Base-by-base conservation (phyloP, 257 asterid species). In the Lycium ferocissimum region DNA sequence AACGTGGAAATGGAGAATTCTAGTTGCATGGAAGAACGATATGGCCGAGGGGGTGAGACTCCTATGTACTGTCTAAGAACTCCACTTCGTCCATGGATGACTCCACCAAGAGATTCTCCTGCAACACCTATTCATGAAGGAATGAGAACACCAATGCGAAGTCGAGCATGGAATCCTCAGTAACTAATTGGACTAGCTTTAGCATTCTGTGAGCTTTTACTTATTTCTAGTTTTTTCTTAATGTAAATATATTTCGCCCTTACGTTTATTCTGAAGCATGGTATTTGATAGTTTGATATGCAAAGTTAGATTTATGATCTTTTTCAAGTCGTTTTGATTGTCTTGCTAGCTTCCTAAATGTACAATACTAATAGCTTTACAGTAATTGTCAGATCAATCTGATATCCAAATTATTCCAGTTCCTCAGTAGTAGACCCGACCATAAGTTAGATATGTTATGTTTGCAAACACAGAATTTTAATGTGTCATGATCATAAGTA, bases 61-160 rank as follows among this genome's bases (percentile, higher is more conserved):
- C 72, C 72, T 65, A 65, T 26, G 72, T 33, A 65, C 33, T 63
- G 40, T 63, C 38, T 17, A 26, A 63, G 8, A 63, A 63, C 71
- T 63, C 71, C 71, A 63, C 6, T 63, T 5, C 72, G 9, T 65
- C 45, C 45, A 65, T 65, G 15, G 72, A 1, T 65, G 43, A 65
- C 43, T 65, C 43, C 72, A 66, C 11, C 72, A 26, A 65, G 72
- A 65, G 45, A 65, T 65, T 33, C 72, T 4, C 0, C 72, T 26
- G 45, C 72, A 65, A 65, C n/a, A 65, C 72, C 72, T 10, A 65
- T 26, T 65, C 43, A 65, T 65, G 72, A 65, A 33, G 43, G 72
- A 26, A 65, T 65, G 72, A 65, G 72, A 65, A 65, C 72, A 9
- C 72, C 72, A 4, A 26, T 26, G 7, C 40, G 18, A 4, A 65